These are phyloP conservation scores for Zea mays DNA, from an alignment of 176 grass and related monocot genomes.

Conservation along the genomic window Zm-B73-REFERENCE-NAM-5.0 NC_050104.1:30082001-30082500, in stretches of 20 bases:
- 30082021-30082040: background rate
- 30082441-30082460: too few relatives aligned
- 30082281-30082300: background rate
- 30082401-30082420: too few relatives aligned
- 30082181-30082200: too few relatives aligned
- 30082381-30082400: background rate
- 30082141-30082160: background rate
- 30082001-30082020: background rate
- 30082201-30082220: background rate
- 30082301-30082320: background rate
- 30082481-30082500: background rate
- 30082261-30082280: background rate
- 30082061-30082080: background rate
- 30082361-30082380: background rate
- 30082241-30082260: background rate
- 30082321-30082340: background rate
- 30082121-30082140: too few relatives aligned
- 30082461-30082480: background rate
- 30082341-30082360: background rate
- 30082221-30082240: background rate
- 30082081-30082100: background rate
- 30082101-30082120: too few relatives aligned
- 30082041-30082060: background rate
- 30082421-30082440: background rate
- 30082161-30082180: background rate